Evolutionary conservation across 2,329 filamentous ascomycete genomes (phyloP), one percentile per base, ranked within the genome.

Genomic region (Cercospora sesami): DNA sequence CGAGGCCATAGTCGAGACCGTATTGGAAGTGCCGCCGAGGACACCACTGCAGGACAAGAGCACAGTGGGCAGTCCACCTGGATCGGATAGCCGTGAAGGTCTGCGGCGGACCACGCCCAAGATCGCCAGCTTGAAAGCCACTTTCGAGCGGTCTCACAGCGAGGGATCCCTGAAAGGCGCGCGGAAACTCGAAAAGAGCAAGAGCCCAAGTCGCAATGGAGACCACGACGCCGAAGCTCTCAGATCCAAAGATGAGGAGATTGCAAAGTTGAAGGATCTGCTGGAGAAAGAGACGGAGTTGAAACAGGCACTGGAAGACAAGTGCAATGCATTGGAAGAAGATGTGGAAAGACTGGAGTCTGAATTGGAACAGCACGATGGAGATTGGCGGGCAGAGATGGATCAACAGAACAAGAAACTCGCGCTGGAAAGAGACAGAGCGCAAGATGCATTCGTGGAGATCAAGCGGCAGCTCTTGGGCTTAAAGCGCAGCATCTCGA

Each of bases 401-500:
- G 70, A 71, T 21, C 33, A 55, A 10, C 62, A 60, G n/a, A 65
- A 30, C 21, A 63, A 28, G 14, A 53, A 39, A 10, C 51, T 64
- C 2, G 53, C 63, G 12, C 59, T 60, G 31, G 69, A 71, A 42
- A 71, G 65, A 64, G 58, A 59, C 21, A 60, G 62, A 45, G 65
- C 68, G 51, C 61, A 68, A 58, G 69, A 70, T 18, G 73, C 73
- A 60, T 67, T 69, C 30, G 69, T 53, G 14, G 64, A 59, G 16
- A 65, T 75, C 9, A 72, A 85, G 63, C 81, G 82, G 3, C 90
- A 92, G 78, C 84, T 92, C 0, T 79, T 86, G 9, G 89, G 89
- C 2, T 80, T 92, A 68, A 92, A 92, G 82, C 87, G 88, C 73
- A 91, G 87, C 81, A 89, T 92, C 66, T 91, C 90, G 73, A 86